phyloP scores from a whole-genome alignment of 2,329 filamentous ascomycete genomes.

The Hypoxylon sp. region DNA sequence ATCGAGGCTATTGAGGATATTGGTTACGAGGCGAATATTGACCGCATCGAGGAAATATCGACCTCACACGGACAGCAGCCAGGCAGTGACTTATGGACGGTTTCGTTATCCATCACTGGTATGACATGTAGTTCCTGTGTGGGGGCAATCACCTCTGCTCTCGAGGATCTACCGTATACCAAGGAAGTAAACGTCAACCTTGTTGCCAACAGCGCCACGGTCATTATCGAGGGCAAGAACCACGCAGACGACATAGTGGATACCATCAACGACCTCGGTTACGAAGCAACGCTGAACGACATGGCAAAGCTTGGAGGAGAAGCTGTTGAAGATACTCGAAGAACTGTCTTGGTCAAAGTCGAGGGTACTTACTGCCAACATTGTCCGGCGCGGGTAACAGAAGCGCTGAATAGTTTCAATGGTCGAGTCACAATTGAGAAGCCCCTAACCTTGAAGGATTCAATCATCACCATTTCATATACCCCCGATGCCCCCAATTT shows the following conservation, averaged over 20 bases:
- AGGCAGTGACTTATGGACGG: not conserved
- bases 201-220: constrained; percentile 11
- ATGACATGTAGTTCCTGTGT: constrained; percentile 24
- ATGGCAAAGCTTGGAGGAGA: constrained; percentile 4
- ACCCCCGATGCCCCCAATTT: constrained; percentile 5
- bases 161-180: constrained; percentile 7
- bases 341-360: constrained; percentile 10
- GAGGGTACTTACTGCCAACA: constrained; percentile 19
- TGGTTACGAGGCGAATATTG: constrained; percentile 12
- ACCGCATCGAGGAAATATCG: constrained; percentile 4
- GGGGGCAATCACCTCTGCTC: constrained; percentile 1
- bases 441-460: not conserved
- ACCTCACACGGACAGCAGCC: not conserved
- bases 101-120: constrained; percentile 15
- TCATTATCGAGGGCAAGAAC: constrained; percentile 5
- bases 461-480: constrained; percentile 11
- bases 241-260: constrained; percentile 6
- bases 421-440: constrained; percentile 1
- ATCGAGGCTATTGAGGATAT: constrained; percentile 5
- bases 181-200: constrained; percentile 18
- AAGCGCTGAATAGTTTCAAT: constrained; percentile 12
- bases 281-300: constrained; percentile 4
- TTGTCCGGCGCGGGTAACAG: constrained; percentile 10
- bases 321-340: not conserved
- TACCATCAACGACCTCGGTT: constrained; percentile 11